These are phyloP conservation scores for Allium fistulosum DNA, from an alignment of 106 monocot genomes.

Conservation along the genomic window DNA sequence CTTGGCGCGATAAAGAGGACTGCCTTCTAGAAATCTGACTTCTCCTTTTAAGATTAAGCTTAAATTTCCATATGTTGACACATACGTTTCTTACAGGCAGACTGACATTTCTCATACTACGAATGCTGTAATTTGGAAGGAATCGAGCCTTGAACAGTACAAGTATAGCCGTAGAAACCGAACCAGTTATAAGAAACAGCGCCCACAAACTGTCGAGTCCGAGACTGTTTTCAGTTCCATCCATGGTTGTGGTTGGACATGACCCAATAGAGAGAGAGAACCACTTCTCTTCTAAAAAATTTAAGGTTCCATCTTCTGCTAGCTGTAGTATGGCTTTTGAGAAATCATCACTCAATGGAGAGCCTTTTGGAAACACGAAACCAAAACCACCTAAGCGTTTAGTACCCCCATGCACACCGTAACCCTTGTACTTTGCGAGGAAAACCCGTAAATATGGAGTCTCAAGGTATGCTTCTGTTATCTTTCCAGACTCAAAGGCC, in stretches of 20 bases:
- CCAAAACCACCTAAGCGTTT: conserved; percentile 11
- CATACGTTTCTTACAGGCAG: background rate
- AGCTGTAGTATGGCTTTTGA: conserved; percentile 14
- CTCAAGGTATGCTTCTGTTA: conserved; percentile 15
- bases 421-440: conserved; percentile 8
- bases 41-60: background rate
- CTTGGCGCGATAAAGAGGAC: background rate
- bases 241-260: background rate
- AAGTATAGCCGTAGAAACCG: background rate
- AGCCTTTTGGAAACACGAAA: conserved; percentile 16
- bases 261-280: background rate
- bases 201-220: conserved; percentile 2
- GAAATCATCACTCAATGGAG: conserved; percentile 14
- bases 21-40: background rate
- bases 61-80: background rate
- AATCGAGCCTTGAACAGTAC: conserved; percentile 1
- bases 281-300: conserved; percentile 2
- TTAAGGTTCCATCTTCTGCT: background rate
- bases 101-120: background rate
- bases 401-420: conserved; percentile 15
- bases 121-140: background rate
- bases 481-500: conserved; percentile 10
- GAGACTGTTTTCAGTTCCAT: background rate
- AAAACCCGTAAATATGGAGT: conserved; percentile 18
- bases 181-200: background rate